Conservation (phyloP, 768 basidiomycete genomes). For the Lentinula raphanica region DNA sequence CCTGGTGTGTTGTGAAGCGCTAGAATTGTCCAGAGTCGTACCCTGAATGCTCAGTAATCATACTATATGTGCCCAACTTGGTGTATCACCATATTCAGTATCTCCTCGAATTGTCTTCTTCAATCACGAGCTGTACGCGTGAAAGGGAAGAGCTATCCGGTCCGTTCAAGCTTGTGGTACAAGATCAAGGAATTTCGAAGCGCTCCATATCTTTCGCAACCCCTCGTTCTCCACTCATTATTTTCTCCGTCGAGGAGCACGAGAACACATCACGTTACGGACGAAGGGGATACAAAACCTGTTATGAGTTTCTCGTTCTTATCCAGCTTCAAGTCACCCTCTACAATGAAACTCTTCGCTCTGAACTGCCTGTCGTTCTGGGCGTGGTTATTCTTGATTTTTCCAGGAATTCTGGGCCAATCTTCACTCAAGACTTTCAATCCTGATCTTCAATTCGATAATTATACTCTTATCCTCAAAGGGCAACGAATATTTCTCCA, state of each 20-base stretch:
- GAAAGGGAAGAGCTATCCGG: not conserved
- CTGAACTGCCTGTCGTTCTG: not conserved
- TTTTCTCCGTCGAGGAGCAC: not conserved
- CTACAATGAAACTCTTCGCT: not conserved
- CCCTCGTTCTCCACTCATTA: not conserved
- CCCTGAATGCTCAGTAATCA: no score
- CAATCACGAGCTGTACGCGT: not conserved
- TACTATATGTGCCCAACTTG: no score
- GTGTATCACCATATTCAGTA: no score
- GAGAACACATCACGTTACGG: not conserved
- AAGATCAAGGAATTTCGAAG: not conserved
- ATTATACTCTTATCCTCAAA: conserved; percentile 63
- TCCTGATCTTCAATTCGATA: conserved; percentile 47
- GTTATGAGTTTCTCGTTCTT: not conserved
- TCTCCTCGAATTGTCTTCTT: no score
- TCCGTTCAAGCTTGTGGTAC: not conserved
- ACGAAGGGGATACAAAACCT: not conserved
- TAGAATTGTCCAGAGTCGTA: no score
- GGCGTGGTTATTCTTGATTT: not conserved
- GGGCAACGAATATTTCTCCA: conserved; percentile 70
- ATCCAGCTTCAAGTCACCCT: no score
- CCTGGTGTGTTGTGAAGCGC: no score
- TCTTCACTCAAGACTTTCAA: conserved; percentile 16
- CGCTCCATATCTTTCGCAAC: not conserved
- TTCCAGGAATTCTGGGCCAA: not conserved